phyloP scores from a whole-genome alignment of 164 flowering plant genomes.

The Umbellularia californica region DNA sequence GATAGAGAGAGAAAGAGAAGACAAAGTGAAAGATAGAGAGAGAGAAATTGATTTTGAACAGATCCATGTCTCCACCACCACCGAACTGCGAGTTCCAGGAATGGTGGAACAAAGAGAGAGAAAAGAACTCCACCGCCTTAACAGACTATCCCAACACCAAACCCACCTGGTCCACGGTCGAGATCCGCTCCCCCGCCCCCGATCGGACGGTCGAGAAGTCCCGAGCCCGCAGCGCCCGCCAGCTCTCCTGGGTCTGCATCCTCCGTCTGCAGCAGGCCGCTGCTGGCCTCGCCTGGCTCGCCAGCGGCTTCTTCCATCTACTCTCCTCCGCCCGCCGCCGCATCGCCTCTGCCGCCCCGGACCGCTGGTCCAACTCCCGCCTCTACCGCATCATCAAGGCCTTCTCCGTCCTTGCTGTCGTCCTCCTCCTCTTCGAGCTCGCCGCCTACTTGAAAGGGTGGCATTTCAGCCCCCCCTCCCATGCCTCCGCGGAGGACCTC shows the following conservation, averaged over 20 bases:
- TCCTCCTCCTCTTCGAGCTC: constrained; percentile 53
- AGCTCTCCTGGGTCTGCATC: constrained; percentile 53
- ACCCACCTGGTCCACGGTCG: constrained; percentile 14
- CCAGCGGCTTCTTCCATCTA: constrained; percentile 31
- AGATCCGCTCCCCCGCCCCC: constrained; percentile 29
- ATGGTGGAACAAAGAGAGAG: constrained; percentile 85
- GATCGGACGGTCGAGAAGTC: constrained; percentile 36
- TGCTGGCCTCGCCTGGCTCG: constrained; percentile 32
- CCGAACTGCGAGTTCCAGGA: constrained; percentile 79
- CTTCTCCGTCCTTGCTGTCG: constrained; percentile 39
- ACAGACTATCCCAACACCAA: constrained; percentile 1
- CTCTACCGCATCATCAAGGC: constrained; percentile 52
- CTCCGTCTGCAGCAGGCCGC: constrained; percentile 54
- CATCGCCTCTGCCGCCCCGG: constrained; percentile 25
- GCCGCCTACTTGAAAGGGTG: constrained; percentile 83
- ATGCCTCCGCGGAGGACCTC: constrained; percentile 30
- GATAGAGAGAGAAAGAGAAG: no score
- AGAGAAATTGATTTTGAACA: background rate
- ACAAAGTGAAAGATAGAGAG: background rate
- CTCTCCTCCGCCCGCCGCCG: constrained; percentile 62
- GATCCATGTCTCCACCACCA: constrained; percentile 31
- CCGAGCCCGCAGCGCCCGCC: constrained; percentile 75
- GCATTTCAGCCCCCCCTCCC: constrained; percentile 73
- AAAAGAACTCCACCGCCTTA: constrained; percentile 24
- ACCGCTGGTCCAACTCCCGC: constrained; percentile 20